phyloP scores from a whole-genome alignment of 2,329 filamentous ascomycete genomes.

The Ceratocystis cubensis region DNA sequence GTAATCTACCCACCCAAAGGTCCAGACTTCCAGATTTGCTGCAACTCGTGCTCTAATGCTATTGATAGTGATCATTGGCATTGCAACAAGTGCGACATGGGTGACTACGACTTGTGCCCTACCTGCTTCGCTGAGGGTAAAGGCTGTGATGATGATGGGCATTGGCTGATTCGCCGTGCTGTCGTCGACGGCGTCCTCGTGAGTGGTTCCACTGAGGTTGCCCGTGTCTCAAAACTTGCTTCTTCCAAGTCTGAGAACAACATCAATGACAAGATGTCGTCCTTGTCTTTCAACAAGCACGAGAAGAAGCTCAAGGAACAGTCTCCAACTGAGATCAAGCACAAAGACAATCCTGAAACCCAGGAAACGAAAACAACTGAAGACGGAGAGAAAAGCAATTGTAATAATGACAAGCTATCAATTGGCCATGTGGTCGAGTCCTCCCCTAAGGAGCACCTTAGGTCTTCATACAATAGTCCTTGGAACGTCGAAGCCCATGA shows the following conservation, averaged over 20 bases:
- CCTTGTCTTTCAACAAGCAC: background rate
- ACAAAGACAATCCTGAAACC: too few relatives aligned
- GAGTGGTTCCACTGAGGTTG: slow-evolving; percentile 72
- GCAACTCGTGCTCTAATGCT: slow-evolving; percentile 72
- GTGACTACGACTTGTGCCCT: slow-evolving; percentile 87
- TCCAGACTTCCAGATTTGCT: slow-evolving; percentile 68
- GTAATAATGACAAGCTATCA: background rate
- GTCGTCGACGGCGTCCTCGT: slow-evolving; percentile 67
- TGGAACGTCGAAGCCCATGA: background rate
- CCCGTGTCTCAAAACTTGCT: slow-evolving; percentile 29
- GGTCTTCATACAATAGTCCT: background rate
- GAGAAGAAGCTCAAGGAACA: background rate
- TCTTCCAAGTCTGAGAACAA: background rate
- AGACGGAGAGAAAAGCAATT: background rate
- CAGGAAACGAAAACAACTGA: background rate
- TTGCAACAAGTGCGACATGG: slow-evolving; percentile 83
- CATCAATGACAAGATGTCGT: background rate
- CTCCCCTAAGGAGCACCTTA: too few relatives aligned
- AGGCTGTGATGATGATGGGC: slow-evolving; percentile 63
- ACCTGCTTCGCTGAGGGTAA: slow-evolving; percentile 63
- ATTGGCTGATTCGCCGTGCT: slow-evolving; percentile 91
- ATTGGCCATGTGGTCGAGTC: too few relatives aligned
- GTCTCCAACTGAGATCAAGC: background rate
- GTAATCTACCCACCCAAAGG: slow-evolving; percentile 24
- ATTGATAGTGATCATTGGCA: slow-evolving; percentile 82